Evolutionary conservation across 2,329 filamentous ascomycete genomes (phyloP).

Genomic region (Aspergillus floridensis): DNA sequence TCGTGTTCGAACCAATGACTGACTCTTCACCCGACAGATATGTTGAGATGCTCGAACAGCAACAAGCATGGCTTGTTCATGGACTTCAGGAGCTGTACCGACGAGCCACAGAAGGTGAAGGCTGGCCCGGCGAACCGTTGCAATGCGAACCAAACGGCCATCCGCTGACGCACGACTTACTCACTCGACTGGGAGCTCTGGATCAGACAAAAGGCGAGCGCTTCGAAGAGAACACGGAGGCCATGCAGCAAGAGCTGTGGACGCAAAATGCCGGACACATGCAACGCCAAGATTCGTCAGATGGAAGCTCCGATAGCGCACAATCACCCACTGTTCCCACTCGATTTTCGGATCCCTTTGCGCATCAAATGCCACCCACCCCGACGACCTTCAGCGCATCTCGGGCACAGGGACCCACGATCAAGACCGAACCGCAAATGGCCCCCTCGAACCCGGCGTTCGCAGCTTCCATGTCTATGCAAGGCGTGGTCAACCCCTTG

Average conservation of each 20-base stretch:
- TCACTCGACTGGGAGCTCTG: conserved; percentile 58
- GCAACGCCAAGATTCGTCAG: conserved; percentile 55
- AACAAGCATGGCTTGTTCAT: conserved; percentile 61
- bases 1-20: background rate
- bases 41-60: conserved; percentile 66
- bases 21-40: conserved; percentile 44
- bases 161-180: conserved; percentile 63
- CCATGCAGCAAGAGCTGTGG: conserved; percentile 56
- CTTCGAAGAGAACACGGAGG: conserved; percentile 59
- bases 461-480: conserved; percentile 28
- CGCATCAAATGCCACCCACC: conserved; percentile 38
- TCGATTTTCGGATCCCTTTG: conserved; percentile 31
- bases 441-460: conserved; percentile 23
- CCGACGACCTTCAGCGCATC: conserved; percentile 42
- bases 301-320: conserved; percentile 57
- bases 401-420: conserved; percentile 24
- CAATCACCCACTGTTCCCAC: conserved; percentile 41
- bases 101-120: conserved; percentile 50
- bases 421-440: conserved; percentile 30
- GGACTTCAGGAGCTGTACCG: conserved; percentile 62
- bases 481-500: conserved; percentile 38
- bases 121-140: conserved; percentile 56
- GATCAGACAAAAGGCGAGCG: conserved; percentile 52
- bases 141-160: conserved; percentile 53
- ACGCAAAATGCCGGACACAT: conserved; percentile 52